phyloP scores from a whole-genome alignment of 208 protist genomes.

The Trypanosomatidae sp. region DNA sequence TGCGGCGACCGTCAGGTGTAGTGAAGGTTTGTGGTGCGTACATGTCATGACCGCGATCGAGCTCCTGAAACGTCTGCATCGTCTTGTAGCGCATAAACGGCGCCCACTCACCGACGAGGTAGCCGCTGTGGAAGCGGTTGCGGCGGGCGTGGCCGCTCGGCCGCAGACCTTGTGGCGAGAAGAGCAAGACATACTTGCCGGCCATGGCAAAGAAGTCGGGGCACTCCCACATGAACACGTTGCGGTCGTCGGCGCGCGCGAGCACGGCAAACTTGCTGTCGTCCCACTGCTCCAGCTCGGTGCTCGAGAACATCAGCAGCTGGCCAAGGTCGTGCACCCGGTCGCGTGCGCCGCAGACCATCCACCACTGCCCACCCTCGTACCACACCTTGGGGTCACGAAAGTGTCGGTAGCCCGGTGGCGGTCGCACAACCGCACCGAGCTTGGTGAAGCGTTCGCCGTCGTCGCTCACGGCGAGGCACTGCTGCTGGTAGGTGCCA shows the following conservation, averaged over 20 bases:
- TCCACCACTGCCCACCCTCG: constrained; percentile 18
- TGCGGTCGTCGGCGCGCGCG: constrained; percentile 12
- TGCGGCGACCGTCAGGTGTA: constrained; percentile 12
- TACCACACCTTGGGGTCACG: constrained; percentile 29
- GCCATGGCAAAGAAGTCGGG: constrained; percentile 18
- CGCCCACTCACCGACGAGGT: constrained; percentile 7
- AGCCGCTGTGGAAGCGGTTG: constrained; percentile 31
- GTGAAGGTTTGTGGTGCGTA: constrained; percentile 24
- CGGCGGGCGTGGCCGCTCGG: constrained; percentile 8
- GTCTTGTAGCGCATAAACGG: neutral
- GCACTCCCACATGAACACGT: constrained; percentile 47
- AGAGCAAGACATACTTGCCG: constrained; percentile 7
- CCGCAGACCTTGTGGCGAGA: constrained; percentile 21
- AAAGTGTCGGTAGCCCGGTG: constrained; percentile 17
- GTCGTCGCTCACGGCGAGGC: constrained; percentile 30
- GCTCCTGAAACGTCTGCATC: constrained; percentile 13
- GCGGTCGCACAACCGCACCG: constrained; percentile 11
- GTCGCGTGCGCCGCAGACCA: constrained; percentile 25
- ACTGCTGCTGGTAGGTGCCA: constrained; percentile 23
- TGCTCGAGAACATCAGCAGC: constrained; percentile 17
- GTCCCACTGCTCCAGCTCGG: constrained; percentile 15
- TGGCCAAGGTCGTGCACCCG: constrained; percentile 14
- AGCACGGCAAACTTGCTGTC: constrained; percentile 14
- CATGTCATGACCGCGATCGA: constrained; percentile 26
- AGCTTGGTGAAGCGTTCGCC: constrained; percentile 20